Base-by-base conservation (phyloP, 2,329 filamentous ascomycete species). In the Arachnopeziza araneosa region DNA sequence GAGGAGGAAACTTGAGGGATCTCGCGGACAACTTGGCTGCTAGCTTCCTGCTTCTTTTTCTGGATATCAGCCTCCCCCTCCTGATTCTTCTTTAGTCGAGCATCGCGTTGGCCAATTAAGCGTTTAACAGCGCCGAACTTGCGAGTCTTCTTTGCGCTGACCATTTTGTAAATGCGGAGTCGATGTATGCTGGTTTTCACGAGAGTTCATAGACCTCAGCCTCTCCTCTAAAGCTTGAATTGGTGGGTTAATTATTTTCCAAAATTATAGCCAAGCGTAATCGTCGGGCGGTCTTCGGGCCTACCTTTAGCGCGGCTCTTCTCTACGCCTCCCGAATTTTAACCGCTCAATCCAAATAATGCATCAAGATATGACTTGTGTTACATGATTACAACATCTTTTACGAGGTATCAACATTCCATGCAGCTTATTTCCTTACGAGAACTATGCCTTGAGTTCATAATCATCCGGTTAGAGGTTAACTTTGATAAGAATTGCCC, bases 51-150 rank as follows among this genome's bases (percentile, higher is more conserved):
- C 73, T 83, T 81, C 65, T 83, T 83, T 73, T 83, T 81, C 64
- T 83, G 77, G 50, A 77, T 78, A 71, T 82, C 86, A 65, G 84
- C 78, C 69, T 86, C 85, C 60, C 80, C 84, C 69, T 87, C 77
- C 68, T 88, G 83, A 76, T 96, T 96, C 76, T 91, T 88, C 75
- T 93, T 92, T 55, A 96, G 80, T 59, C 92, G 83, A 52, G 84
- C 85, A 79, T 98, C 93, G 60, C 86, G 85, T 71, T 89, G 85
- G 54, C 90, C 87, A 68, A 97, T 92, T 57, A 96, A 79, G 68
- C 91, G 83, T 79, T 96, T 96, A 72, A 92, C 84, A 73, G 82
- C 79, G 55, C 86, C 93, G 75, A 96, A 98, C 79, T 97, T 97
- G 79, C 93, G 87, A 57, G 91, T 96, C 75, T 87, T 91, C 80